Percentiles rank a stretch among this genome's conserved stretches.
These are phyloP conservation scores for Blastobotrys buckinghamii DNA, from an alignment of 1,139 yeast genomes.

Conservation along the genomic window DNA sequence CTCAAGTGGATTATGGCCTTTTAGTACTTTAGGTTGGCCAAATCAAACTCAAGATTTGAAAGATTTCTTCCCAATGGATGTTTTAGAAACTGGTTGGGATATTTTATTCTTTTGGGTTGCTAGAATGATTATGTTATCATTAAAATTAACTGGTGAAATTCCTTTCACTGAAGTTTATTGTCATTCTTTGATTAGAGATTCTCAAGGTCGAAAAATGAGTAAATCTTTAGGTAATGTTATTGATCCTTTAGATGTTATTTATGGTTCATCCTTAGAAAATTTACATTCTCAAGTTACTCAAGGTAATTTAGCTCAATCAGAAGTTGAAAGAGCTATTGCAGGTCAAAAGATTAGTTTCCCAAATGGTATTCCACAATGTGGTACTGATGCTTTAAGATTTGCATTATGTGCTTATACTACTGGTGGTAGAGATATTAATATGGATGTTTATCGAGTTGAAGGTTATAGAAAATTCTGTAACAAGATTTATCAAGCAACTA, in stretches of 20 bases:
- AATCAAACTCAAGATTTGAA: conserved; percentile 64
- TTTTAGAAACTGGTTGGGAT: conserved; percentile 99
- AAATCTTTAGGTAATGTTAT: conserved; percentile 94
- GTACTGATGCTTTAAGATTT: conserved; percentile 97
- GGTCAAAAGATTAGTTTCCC: conserved; percentile 93
- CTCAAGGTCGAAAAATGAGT: conserved; percentile 99
- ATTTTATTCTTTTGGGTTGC: conserved; percentile 98
- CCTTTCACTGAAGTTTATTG: conserved; percentile 98
- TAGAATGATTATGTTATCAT: conserved; percentile 89
- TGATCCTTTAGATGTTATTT: conserved; percentile 91
- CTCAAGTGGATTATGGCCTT: conserved; percentile 97
- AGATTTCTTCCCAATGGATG: conserved; percentile 79
- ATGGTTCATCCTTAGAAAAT: conserved; percentile 74
- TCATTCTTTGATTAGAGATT: conserved; percentile 96
- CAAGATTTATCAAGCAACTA: conserved; percentile 98
- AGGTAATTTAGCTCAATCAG: conserved; percentile 90
- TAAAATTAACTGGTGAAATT: conserved; percentile 82
- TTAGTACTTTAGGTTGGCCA: conserved; percentile 97
- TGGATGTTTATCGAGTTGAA: conserved; percentile 94
- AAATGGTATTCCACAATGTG: conserved; percentile 97
- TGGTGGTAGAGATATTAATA: conserved; percentile 96
- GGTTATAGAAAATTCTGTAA: conserved; percentile 99
- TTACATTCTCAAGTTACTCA: conserved; percentile 68
- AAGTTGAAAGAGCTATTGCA: conserved; percentile 75
- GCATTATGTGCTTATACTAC: conserved; percentile 98